phyloP scores from a whole-genome alignment of 352 stramenopile species.

The Globisporangium rhizosaccharum region DNA sequence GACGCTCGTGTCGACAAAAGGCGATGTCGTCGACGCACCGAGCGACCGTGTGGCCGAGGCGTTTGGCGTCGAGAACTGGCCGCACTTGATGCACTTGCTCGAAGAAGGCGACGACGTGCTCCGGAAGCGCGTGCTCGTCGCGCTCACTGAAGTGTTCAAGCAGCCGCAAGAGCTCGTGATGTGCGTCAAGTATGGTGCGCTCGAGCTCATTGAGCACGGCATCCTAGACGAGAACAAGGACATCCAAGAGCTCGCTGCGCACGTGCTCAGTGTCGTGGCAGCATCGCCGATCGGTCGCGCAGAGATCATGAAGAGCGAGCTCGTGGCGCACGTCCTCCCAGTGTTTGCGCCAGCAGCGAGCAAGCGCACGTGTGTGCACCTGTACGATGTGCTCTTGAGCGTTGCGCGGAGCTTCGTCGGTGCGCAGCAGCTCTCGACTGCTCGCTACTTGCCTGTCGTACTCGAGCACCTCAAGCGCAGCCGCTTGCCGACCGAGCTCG shows the following conservation, averaged over 20 bases:
- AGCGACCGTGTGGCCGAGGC: conserved; percentile 64
- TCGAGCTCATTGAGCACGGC: conserved; percentile 50
- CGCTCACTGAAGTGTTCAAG: conserved; percentile 46
- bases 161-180: conserved; percentile 56
- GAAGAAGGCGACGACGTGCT: conserved; percentile 45
- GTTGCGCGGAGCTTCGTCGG: conserved; percentile 38
- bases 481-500: conserved; percentile 20
- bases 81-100: conserved; percentile 57
- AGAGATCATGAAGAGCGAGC: conserved; percentile 37
- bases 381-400: conserved; percentile 51
- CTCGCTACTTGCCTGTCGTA: conserved; percentile 44
- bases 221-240: conserved; percentile 28
- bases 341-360: conserved; percentile 33
- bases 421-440: conserved; percentile 38
- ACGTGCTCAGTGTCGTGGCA: conserved; percentile 51
- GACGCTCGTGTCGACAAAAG: conserved; percentile 43
- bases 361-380: conserved; percentile 24
- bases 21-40: conserved; percentile 40
- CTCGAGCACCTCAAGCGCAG: conserved; percentile 44
- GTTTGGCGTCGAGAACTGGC: conserved; percentile 66
- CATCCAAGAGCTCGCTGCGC: conserved; percentile 44
- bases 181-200: conserved; percentile 48
- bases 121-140: conserved; percentile 40
- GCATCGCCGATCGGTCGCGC: conserved; percentile 33
- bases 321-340: conserved; percentile 27